Conservation (phyloP, 208 protist genomes). For the Trypanosoma rangeli region DNA sequence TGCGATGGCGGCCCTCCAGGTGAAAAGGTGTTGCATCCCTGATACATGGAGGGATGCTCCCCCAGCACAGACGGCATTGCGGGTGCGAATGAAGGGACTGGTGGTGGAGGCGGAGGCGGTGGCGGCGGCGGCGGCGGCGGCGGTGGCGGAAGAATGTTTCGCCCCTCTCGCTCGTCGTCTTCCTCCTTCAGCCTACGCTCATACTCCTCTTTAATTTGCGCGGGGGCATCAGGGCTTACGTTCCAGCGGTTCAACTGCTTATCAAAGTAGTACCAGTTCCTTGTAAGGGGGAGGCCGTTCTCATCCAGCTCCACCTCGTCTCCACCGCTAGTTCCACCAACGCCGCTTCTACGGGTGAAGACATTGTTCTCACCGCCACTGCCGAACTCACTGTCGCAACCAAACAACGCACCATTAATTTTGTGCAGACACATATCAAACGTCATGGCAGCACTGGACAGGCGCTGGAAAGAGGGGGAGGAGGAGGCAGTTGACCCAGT, state of each 20-base stretch:
- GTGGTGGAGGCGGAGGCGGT: slow-evolving; percentile 14
- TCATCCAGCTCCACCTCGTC: slow-evolving; percentile 66
- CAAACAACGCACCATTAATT: slow-evolving; percentile 33
- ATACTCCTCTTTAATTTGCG: slow-evolving; percentile 62
- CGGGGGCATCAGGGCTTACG: slow-evolving; percentile 69
- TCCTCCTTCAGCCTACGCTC: slow-evolving; percentile 56
- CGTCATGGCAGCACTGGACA: background rate
- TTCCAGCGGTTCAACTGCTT: slow-evolving; percentile 67
- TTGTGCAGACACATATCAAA: slow-evolving; percentile 26
- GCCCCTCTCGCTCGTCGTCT: slow-evolving; percentile 52
- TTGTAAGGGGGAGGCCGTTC: slow-evolving; percentile 74
- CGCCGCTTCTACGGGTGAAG: background rate
- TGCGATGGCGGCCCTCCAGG: background rate
- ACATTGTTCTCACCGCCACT: slow-evolving; percentile 8
- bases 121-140: slow-evolving; percentile 30
- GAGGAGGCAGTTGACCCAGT: background rate
- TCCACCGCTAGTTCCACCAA: background rate
- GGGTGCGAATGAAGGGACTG: background rate
- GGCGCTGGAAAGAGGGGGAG: background rate
- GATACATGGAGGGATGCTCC: slow-evolving; percentile 2
- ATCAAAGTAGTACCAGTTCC: slow-evolving; percentile 88
- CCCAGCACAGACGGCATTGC: background rate
- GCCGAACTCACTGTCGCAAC: slow-evolving; percentile 2
- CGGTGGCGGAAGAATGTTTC: slow-evolving; percentile 37
- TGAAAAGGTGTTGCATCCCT: background rate